These are phyloP conservation scores for Mycena albidolilacea DNA, from an alignment of 768 basidiomycete genomes.

Conservation along the genomic window DNA sequence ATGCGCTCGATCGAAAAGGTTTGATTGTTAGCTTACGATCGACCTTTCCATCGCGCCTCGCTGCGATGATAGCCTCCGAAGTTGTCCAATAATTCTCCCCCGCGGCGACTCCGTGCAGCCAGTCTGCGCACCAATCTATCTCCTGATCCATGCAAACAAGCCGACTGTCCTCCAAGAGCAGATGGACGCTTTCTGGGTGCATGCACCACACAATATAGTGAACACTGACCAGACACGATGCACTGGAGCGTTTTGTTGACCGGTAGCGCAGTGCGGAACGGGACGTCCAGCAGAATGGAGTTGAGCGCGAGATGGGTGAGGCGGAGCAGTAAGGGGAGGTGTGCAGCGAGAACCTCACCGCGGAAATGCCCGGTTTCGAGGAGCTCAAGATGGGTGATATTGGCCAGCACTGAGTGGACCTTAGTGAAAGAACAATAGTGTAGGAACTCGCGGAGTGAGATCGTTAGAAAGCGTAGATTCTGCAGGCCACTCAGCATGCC, in stretches of 20 bases:
- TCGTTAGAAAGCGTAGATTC: no score
- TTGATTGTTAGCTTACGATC: neutral
- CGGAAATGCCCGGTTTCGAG: neutral
- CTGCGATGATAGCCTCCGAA: neutral
- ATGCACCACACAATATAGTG: no score
- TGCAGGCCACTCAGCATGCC: neutral
- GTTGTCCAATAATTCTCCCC: neutral
- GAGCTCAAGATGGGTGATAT: conserved; percentile 5
- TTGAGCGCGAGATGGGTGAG: neutral
- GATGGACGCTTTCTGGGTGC: no score
- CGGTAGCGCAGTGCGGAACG: neutral
- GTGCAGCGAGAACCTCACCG: neutral
- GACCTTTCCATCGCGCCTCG: neutral
- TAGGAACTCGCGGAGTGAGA: no score
- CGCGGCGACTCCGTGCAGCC: neutral
- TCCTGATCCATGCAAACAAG: neutral
- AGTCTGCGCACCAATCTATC: neutral
- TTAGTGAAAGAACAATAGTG: neutral
- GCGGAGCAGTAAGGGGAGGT: neutral
- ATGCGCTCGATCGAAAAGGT: no score
- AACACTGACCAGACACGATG: neutral
- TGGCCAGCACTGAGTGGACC: neutral
- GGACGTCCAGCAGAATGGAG: no score
- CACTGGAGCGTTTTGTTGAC: neutral
- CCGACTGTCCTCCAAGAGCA: neutral